phyloP scores from a whole-genome alignment of 768 basidiomycete genomes.

The Lentinus tigrinus region DNA sequence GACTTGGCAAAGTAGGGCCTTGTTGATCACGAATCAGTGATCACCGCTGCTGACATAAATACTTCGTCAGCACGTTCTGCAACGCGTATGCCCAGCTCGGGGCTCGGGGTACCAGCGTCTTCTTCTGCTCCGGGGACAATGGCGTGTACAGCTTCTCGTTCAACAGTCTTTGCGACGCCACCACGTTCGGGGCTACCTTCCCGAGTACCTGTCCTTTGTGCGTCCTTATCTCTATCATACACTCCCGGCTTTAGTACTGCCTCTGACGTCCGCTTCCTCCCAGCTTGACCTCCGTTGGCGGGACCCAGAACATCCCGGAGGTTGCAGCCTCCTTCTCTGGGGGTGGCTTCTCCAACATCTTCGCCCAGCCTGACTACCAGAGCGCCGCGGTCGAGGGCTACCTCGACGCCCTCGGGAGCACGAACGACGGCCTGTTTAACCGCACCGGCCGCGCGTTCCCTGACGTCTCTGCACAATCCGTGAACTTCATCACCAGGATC shows the following conservation, averaged over 20 bases:
- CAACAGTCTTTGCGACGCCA: slow-evolving; percentile 30
- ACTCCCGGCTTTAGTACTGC: not conserved
- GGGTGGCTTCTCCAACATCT: slow-evolving; percentile 37
- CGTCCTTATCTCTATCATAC: slow-evolving; percentile 4
- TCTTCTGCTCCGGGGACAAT: slow-evolving; percentile 22
- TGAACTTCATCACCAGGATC: slow-evolving; percentile 28
- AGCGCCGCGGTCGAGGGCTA: slow-evolving; percentile 34
- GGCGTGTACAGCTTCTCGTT: slow-evolving; percentile 32
- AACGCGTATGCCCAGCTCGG: not conserved
- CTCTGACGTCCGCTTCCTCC: not conserved
- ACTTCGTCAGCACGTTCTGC: not conserved
- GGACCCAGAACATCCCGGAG: slow-evolving; percentile 30
- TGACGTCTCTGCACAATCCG: slow-evolving; percentile 41
- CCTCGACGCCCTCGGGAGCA: slow-evolving; percentile 31
- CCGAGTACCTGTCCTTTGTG: slow-evolving; percentile 35
- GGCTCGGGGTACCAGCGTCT: not conserved
- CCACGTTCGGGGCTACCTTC: slow-evolving; percentile 40
- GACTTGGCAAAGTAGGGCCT: slow-evolving; percentile 6
- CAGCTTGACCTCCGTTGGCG: slow-evolving; percentile 36
- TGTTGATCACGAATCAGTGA: too few species aligned
- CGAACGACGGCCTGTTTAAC: slow-evolving; percentile 30
- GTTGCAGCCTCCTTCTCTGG: slow-evolving; percentile 30
- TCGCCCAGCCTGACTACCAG: slow-evolving; percentile 36
- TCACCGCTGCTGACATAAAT: too few species aligned
- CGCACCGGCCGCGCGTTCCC: slow-evolving; percentile 44